phyloP scores from a whole-genome alignment of 2,329 filamentous ascomycete species.

The Calonectria pseudoturangicola region DNA sequence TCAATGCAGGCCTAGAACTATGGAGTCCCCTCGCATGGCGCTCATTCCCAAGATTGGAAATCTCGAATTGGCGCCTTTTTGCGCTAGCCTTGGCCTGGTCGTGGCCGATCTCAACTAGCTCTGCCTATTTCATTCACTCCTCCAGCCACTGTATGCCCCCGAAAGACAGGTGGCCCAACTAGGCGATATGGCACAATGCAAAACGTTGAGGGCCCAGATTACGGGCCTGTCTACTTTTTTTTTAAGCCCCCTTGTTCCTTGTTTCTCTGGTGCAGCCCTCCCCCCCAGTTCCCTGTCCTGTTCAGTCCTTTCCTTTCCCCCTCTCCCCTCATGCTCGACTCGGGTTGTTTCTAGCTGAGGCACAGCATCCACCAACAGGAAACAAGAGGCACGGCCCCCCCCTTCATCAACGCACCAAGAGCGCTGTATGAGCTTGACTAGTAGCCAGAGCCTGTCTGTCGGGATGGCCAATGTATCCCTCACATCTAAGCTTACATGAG shows the following conservation, averaged over 20 bases:
- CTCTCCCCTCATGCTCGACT: constrained; percentile 28
- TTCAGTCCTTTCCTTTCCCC: constrained; percentile 14
- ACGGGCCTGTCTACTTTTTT: background rate
- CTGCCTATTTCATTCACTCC: constrained; percentile 17
- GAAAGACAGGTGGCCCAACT: constrained; percentile 20
- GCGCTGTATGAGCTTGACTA: background rate
- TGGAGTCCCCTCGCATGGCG: constrained; percentile 23
- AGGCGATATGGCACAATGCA: constrained; percentile 26
- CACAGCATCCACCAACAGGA: constrained; percentile 27
- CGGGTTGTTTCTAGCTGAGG: constrained; percentile 35
- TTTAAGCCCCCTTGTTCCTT: constrained; percentile 29
- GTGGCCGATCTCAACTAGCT: constrained; percentile 26
- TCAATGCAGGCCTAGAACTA: constrained; percentile 26
- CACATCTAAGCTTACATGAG: constrained; percentile 25
- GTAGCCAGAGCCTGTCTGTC: background rate
- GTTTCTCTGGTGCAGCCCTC: constrained; percentile 19
- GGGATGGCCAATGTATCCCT: constrained; percentile 10
- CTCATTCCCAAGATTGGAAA: constrained; percentile 30
- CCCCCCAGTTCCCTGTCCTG: constrained; percentile 19
- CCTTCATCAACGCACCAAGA: constrained; percentile 7
- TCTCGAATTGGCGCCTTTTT: constrained; percentile 20
- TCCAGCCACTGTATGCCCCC: constrained; percentile 15
- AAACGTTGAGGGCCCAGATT: constrained; percentile 40
- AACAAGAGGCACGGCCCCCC: constrained; percentile 31
- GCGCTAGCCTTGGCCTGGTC: constrained; percentile 13